phyloP scores from a whole-genome alignment of 495 filamentous ascomycete genomes.

The Penicillium lagena region DNA sequence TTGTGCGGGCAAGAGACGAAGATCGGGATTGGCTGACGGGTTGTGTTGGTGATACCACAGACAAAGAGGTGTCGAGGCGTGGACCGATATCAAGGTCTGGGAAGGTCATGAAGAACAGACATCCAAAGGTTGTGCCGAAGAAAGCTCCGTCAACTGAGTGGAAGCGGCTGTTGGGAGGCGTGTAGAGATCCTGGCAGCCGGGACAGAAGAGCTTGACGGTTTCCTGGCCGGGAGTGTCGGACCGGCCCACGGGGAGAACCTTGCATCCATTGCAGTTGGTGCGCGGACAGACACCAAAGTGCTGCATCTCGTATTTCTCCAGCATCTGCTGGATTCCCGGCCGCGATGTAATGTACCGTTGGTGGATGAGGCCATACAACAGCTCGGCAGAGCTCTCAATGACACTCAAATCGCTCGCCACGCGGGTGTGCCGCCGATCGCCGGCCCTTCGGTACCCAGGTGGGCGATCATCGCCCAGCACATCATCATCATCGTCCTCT shows the following conservation, averaged over 20 bases:
- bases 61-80: conserved; percentile 23
- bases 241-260: conserved; percentile 86
- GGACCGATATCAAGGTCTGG: conserved; percentile 77
- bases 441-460: conserved; percentile 49
- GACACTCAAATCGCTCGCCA: conserved; percentile 84
- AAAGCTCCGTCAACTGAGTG: conserved; percentile 98
- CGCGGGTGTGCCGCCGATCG: conserved; percentile 75
- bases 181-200: conserved; percentile 93
- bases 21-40: conserved; percentile 18
- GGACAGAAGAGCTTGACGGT: conserved; percentile 99
- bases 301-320: conserved; percentile 93
- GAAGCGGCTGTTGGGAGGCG: conserved; percentile 93
- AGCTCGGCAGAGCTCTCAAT: conserved; percentile 97
- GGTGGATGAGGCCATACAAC: conserved; percentile 95
- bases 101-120: conserved; percentile 96
- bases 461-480: conserved; percentile 60
- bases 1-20: conserved; percentile 26
- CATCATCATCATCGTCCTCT: conserved; percentile 72
- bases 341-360: conserved; percentile 96
- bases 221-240: conserved; percentile 90
- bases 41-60: conserved; percentile 24
- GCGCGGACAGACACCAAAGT: conserved; percentile 90
- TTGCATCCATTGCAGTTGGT: conserved; percentile 81
- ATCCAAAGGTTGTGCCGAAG: conserved; percentile 93
- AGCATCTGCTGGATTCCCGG: conserved; percentile 98